Evolutionary conservation across 352 stramenopile genomes (phyloP).

Genomic region (Phytopythium aichiense): DNA sequence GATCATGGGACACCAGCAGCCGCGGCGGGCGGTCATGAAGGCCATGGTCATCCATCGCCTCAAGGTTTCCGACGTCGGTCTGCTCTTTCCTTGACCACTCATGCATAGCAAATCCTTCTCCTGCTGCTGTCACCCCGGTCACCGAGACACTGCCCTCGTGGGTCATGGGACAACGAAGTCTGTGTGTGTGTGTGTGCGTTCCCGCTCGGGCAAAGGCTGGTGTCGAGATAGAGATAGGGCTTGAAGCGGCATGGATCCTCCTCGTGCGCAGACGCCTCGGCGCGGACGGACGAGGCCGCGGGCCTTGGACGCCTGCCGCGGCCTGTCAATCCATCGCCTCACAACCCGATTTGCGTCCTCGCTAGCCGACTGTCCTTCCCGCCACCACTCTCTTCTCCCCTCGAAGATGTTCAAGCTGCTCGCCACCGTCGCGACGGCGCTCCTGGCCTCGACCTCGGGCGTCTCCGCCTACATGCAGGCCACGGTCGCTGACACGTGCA

Average conservation of each 20-base stretch:
- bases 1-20: background rate
- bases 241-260: background rate
- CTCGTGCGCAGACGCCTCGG: background rate
- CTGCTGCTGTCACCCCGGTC: background rate
- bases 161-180: background rate
- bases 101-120: background rate
- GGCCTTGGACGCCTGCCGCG: background rate
- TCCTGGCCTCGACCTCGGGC: constrained; percentile 3
- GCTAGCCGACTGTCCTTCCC: background rate
- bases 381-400: background rate
- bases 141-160: background rate
- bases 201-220: background rate
- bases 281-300: background rate
- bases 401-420: constrained; percentile 1
- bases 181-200: too few relatives aligned
- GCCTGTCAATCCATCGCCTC: background rate
- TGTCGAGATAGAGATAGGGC: background rate
- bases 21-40: background rate
- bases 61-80: background rate
- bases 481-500: constrained; percentile 25
- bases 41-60: background rate
- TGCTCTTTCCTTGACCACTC: background rate
- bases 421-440: background rate
- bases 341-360: constrained; percentile 4
- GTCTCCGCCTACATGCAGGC: constrained; percentile 1